Percentiles rank a stretch among this genome's conserved stretches.
phyloP scores from a whole-genome alignment of 1,284 basidiomycete genomes.

The Rhodotorula sp. region DNA sequence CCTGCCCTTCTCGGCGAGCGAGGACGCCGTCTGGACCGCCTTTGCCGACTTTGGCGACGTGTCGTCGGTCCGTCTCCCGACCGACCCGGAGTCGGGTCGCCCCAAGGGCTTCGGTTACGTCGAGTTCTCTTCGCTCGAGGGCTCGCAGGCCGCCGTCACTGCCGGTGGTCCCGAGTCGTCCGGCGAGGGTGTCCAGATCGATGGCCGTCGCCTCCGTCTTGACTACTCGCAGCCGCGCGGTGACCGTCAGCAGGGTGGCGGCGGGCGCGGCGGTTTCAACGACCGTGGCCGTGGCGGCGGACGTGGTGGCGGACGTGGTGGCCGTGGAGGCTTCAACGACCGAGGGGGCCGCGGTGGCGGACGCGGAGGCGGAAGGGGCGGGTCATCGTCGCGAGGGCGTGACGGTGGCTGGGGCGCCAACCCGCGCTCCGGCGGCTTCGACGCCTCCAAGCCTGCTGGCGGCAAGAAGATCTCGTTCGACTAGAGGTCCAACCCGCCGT shows the following conservation, averaged over 20 bases:
- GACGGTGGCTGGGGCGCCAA: slow-evolving; percentile 19
- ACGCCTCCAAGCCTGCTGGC: slow-evolving; percentile 47
- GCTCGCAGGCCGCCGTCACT: slow-evolving; percentile 78
- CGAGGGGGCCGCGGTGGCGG: slow-evolving; percentile 51
- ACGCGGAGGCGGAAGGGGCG: slow-evolving; percentile 47
- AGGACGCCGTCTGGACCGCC: slow-evolving; percentile 86
- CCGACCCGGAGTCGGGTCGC: slow-evolving; percentile 84
- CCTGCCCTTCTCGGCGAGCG: slow-evolving; percentile 74
- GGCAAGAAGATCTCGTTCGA: slow-evolving; percentile 82
- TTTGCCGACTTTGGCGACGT: slow-evolving; percentile 83
- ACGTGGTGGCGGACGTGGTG: slow-evolving; percentile 12
- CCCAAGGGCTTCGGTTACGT: slow-evolving; percentile 93
- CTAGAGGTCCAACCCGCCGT: slow-evolving; percentile 42
- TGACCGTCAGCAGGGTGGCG: slow-evolving; percentile 56
- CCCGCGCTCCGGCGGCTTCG: slow-evolving; percentile 67
- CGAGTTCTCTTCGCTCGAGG: slow-evolving; percentile 78
- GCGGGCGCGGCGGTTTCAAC: slow-evolving; percentile 45
- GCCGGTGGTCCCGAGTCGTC: slow-evolving; percentile 48
- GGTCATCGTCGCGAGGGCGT: slow-evolving; percentile 49
- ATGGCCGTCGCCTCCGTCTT: slow-evolving; percentile 76
- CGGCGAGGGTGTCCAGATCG: slow-evolving; percentile 74
- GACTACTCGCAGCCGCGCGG: slow-evolving; percentile 89
- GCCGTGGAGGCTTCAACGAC: slow-evolving; percentile 50
- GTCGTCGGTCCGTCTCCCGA: slow-evolving; percentile 78
- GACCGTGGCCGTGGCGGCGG: slow-evolving; percentile 37